phyloP scores from a whole-genome alignment of 2,329 filamentous ascomycete species.

The Alternaria arbusti region DNA sequence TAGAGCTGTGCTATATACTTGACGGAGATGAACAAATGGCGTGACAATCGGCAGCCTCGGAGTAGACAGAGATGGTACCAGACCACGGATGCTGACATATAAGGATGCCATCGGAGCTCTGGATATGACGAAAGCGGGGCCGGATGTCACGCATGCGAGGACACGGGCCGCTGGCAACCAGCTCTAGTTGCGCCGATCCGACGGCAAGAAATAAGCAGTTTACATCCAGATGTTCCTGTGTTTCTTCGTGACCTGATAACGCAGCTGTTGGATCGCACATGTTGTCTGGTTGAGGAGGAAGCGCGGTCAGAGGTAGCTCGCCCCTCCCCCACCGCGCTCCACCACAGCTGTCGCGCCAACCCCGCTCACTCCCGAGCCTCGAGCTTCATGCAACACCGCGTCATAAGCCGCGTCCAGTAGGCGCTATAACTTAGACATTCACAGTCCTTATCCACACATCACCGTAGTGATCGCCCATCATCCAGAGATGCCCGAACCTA shows the following conservation, averaged over 20 bases:
- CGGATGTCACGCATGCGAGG: neutral
- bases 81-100: conserved; percentile 25
- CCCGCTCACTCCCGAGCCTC: conserved; percentile 25
- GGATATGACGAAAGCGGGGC: conserved; percentile 32
- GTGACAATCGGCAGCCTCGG: neutral
- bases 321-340: conserved; percentile 18
- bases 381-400: conserved; percentile 11
- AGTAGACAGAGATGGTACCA: neutral
- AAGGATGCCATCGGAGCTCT: conserved; percentile 24
- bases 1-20: neutral
- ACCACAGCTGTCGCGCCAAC: conserved; percentile 20
- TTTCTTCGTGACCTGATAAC: neutral
- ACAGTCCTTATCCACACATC: neutral
- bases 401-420: neutral
- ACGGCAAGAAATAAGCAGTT: neutral
- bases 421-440: neutral
- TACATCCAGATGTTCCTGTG: neutral
- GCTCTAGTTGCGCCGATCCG: neutral
- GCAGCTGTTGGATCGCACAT: neutral
- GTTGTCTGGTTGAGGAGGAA: neutral
- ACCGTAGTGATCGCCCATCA: neutral
- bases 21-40: neutral
- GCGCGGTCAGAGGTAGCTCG: conserved; percentile 1
- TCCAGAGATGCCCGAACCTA: conserved; percentile 20
- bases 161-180: neutral